These are phyloP conservation scores for Brassica balearica DNA, from an alignment of 441 rosid genomes.

Conservation along the genomic window DNA sequence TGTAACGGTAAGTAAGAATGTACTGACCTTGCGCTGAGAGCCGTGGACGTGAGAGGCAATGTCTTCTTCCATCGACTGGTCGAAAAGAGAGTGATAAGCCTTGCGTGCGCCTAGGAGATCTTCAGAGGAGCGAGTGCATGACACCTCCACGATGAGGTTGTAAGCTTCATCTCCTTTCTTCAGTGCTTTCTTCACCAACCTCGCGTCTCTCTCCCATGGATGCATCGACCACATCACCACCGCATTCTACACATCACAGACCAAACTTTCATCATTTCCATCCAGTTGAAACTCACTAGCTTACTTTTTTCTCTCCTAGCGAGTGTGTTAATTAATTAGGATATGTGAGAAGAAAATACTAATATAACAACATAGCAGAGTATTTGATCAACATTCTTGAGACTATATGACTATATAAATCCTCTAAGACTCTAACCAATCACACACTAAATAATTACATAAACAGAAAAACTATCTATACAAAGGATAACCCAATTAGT, in stretches of 20 bases:
- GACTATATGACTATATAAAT: not conserved
- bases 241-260: slow-evolving; percentile 57
- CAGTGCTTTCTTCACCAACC: slow-evolving; percentile 68
- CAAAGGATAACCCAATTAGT: not conserved
- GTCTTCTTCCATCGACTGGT: slow-evolving; percentile 85
- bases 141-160: slow-evolving; percentile 67
- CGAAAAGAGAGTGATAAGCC: slow-evolving; percentile 90
- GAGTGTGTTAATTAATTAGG: not conserved
- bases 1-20: not conserved
- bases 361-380: not conserved
- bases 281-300: not conserved
- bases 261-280: slow-evolving; percentile 16
- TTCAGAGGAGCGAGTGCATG: slow-evolving; percentile 83
- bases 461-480: not conserved
- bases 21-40: slow-evolving; percentile 60
- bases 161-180: slow-evolving; percentile 58
- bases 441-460: not conserved
- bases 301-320: no score
- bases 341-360: not conserved
- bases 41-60: slow-evolving; percentile 61
- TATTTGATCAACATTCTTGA: not conserved
- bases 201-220: slow-evolving; percentile 97
- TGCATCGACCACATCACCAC: slow-evolving; percentile 79
- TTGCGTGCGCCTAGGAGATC: slow-evolving; percentile 82
- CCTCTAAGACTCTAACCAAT: not conserved